Evolutionary conservation across 805 yeast genomes (phyloP), one percentile per base, ranked within the genome.

Genomic region (Zygoascus bituminiphila): DNA sequence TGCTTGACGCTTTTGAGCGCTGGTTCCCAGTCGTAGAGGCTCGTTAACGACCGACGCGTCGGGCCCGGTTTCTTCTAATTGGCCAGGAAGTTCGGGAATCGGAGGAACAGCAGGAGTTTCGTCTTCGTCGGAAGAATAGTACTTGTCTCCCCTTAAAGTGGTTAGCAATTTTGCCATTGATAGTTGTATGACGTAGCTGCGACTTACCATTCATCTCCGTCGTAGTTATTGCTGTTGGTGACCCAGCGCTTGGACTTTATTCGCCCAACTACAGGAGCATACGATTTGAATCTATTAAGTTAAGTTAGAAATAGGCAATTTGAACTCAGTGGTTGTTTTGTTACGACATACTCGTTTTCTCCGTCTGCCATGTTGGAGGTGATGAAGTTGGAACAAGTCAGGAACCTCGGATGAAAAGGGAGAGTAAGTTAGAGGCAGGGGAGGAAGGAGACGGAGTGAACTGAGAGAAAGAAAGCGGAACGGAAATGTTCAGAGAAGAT

Each of bases 201-300:
- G 20, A 48, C 58, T 29, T 45, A 50, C 60, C 60, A 65, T 40
- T 61, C 69, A 44, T 63, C 66, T 5, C 68, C 69, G 25, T 65
- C 69, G 47, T 65, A 65, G 15, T 64, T 55, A 5, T 63, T 61
- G 24, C 56, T 56, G 8, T 64, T 61, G 17, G 53, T 58, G 15
- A 62, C 67, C 69, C 69, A 65, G 10, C 69, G 61, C 49, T 57
- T 59, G 42, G 68, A 64, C 52, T 65, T 58, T 52, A 55, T 56
- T 8, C 62, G 57, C 12, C 58, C 60, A 29, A 58, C 60, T 4
- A 48, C 54, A 8, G 62, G 60, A 23, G 56, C 51, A 42, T 52
- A 58, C 44, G 60, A 56, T 44, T 57, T 21, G 35, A 41, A 41
- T 8, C 44, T 41, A 5, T 39, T 39, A 36, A 15, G 7, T 12